Conservation (phyloP, 2,329 filamentous ascomycete species). For the Clarireedia homoeocarpa region DNA sequence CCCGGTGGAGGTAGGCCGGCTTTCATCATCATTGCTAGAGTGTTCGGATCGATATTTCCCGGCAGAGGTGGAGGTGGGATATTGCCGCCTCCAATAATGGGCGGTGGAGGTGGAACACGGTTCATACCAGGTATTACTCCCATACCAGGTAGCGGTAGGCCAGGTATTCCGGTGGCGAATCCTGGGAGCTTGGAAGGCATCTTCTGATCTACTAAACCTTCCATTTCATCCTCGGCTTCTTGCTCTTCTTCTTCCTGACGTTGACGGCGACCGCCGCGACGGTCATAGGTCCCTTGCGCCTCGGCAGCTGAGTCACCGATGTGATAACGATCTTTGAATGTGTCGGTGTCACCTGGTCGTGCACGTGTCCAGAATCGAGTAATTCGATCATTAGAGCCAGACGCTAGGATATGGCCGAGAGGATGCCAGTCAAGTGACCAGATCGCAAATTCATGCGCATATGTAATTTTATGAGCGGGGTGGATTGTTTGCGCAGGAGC, state of each 20-base stretch:
- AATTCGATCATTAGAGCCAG: constrained; percentile 92
- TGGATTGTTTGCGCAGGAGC: constrained; percentile 85
- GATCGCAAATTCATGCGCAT: constrained; percentile 88
- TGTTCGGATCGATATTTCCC: constrained; percentile 5
- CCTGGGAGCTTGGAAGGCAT: constrained; percentile 57
- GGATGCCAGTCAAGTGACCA: constrained; percentile 99
- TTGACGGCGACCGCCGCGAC: constrained; percentile 68
- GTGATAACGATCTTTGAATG: constrained; percentile 86
- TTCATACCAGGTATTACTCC: constrained; percentile 40
- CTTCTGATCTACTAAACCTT: constrained; percentile 86
- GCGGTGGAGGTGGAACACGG: constrained; percentile 28
- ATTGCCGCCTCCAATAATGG: constrained; percentile 18
- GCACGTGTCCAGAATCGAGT: constrained; percentile 95
- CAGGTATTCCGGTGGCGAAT: constrained; percentile 47
- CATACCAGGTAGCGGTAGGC: constrained; percentile 27
- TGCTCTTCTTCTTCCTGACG: constrained; percentile 89
- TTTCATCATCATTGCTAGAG: constrained; percentile 37
- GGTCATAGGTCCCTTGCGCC: constrained; percentile 89
- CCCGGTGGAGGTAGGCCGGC: constrained; percentile 52
- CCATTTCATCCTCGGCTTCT: constrained; percentile 86
- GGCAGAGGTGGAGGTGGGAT: constrained; percentile 6
- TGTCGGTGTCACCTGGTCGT: constrained; percentile 77
- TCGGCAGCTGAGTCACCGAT: constrained; percentile 91
- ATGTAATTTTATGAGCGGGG: constrained; percentile 78
- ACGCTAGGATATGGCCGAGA: constrained; percentile 87